These are phyloP conservation scores for Trametes sp. DNA, from an alignment of 1,284 basidiomycete genomes.

Conservation along the genomic window DNA sequence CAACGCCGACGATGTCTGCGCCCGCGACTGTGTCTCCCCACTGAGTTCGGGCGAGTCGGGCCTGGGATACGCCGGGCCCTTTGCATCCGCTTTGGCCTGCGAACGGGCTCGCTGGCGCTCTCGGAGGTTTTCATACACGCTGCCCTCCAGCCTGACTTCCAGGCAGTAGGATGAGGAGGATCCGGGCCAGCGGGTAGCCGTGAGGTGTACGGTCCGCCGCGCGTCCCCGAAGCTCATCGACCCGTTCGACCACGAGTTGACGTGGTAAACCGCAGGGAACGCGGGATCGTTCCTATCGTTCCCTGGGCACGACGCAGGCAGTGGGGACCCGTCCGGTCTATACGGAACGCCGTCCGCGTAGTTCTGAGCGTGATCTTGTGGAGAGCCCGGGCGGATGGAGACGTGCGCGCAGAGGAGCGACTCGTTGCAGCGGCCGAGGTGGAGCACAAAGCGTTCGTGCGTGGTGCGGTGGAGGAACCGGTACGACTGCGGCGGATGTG, in stretches of 20 bases:
- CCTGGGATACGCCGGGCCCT: too few species aligned
- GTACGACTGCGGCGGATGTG: not conserved
- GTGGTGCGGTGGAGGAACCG: not conserved
- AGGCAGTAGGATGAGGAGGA: not conserved
- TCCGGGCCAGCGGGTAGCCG: slow-evolving; percentile 9
- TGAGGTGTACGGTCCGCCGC: not conserved
- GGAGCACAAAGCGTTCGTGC: not conserved
- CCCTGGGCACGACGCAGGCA: not conserved
- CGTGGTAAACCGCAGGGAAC: not conserved
- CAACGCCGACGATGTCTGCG: too few species aligned
- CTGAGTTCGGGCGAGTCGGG: not conserved
- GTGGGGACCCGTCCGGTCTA: not conserved
- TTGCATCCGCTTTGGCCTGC: too few species aligned
- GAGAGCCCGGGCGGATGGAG: not conserved
- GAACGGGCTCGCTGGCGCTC: not conserved
- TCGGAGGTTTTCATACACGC: not conserved
- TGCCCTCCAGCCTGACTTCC: slow-evolving; percentile 4
- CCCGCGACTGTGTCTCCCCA: too few species aligned
- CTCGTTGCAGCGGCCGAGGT: not conserved
- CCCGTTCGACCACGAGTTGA: slow-evolving; percentile 3
- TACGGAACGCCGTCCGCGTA: not conserved
- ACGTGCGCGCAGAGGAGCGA: not conserved
- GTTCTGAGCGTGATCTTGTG: not conserved
- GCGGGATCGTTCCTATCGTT: not conserved
- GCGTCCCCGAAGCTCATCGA: not conserved